These are phyloP conservation scores for Gynochthodes officinalis DNA, from an alignment of 257 asterid genomes.

Conservation along the genomic window DNA sequence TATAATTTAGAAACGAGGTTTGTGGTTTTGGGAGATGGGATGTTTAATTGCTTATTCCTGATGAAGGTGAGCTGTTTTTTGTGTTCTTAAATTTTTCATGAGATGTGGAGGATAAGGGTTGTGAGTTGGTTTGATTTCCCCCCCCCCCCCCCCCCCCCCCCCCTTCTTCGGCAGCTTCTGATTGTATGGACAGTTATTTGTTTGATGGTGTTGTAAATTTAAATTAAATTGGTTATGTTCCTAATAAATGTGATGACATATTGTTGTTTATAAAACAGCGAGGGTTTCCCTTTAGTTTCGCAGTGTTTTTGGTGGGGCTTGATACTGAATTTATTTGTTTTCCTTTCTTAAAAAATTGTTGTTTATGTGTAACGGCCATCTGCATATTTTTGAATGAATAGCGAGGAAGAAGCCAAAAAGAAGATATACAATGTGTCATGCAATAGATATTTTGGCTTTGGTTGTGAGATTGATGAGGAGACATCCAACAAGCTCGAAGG, in stretches of 20 bases:
- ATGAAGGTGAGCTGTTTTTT: background rate
- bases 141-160: too few species aligned
- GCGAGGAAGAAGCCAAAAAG: slow-evolving; percentile 93
- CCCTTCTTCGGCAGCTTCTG: too few species aligned
- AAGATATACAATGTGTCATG: slow-evolving; percentile 92
- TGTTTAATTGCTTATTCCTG: too few species aligned
- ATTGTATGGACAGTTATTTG: background rate
- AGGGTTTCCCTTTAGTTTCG: background rate
- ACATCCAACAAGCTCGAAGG: slow-evolving; percentile 98
- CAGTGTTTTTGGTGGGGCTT: too few species aligned
- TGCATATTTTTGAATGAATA: background rate
- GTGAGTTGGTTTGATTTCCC: too few species aligned
- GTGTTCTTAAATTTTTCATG: background rate
- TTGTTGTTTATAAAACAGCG: background rate
- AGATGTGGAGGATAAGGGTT: background rate
- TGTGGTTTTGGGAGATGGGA: too few species aligned
- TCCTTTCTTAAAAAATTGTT: background rate
- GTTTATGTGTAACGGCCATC: background rate
- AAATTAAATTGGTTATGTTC: background rate
- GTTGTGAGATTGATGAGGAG: slow-evolving; percentile 96
- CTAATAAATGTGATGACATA: too few species aligned
- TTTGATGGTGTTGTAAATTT: too few species aligned
- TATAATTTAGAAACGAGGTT: too few species aligned
- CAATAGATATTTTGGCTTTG: slow-evolving; percentile 89
- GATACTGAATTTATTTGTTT: background rate